Conservation (phyloP, 345 rosid genomes). For the Eucalyptus grandis region DNA sequence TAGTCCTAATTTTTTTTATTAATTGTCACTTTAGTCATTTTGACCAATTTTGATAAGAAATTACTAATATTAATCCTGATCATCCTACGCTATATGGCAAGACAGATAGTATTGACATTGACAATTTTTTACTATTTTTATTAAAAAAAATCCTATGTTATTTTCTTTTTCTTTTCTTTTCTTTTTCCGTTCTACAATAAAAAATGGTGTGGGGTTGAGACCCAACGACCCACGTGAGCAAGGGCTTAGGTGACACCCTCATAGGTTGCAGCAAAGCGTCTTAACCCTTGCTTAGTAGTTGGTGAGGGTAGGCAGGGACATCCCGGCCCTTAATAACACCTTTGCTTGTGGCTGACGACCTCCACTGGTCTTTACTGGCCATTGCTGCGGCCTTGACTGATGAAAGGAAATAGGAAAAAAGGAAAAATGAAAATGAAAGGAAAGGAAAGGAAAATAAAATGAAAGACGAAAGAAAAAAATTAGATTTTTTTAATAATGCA, state of each 20-base stretch:
- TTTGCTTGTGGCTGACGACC: rapidly evolving
- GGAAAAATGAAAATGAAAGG: too few species aligned
- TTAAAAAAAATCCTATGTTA: too few species aligned
- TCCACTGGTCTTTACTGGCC: neutral
- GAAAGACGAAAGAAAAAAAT: too few species aligned
- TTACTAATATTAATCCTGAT: too few species aligned
- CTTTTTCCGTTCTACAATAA: neutral
- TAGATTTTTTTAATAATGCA: rapidly evolving
- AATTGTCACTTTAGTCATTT: too few species aligned
- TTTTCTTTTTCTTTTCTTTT: too few species aligned
- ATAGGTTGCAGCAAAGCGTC: neutral
- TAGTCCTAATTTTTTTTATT: neutral
- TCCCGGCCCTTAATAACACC: neutral
- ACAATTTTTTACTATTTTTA: too few species aligned
- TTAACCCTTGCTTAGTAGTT: too few species aligned
- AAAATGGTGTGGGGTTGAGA: too few species aligned
- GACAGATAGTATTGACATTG: rapidly evolving
- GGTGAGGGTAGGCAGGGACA: neutral
- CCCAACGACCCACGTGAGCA: neutral
- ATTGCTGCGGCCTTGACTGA: neutral
- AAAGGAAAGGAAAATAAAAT: too few species aligned
- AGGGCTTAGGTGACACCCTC: neutral
- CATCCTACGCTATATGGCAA: neutral
- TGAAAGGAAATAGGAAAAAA: too few species aligned
- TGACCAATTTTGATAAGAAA: too few species aligned